Percentiles rank a stretch among this genome's conserved stretches.
Evolutionary conservation across 805 yeast genomes (phyloP).

Genomic region (Candida ficus): DNA sequence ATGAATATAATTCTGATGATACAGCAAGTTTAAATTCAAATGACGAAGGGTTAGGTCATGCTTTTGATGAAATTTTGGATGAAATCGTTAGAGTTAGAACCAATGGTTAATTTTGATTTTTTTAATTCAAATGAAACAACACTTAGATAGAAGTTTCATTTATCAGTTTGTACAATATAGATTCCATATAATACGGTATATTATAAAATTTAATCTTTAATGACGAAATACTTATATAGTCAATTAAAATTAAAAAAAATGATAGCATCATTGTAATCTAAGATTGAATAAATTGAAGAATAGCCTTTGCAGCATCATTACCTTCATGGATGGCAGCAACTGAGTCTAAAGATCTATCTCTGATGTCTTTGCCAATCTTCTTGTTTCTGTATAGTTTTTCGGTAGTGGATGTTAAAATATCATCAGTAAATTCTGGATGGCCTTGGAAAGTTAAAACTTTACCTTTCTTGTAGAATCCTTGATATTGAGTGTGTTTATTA

Average conservation of each 20-base stretch:
- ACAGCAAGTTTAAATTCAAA: not conserved
- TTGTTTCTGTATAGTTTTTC: not conserved
- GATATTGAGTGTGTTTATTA: constrained; percentile 51
- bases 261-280: no score
- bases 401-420: constrained; percentile 14
- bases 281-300: constrained; percentile 12
- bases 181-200: no score
- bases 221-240: no score
- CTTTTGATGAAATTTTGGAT: constrained; percentile 11
- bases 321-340: constrained; percentile 10
- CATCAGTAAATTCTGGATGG: constrained; percentile 72
- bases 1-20: constrained; percentile 1
- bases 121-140: no score
- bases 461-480: constrained; percentile 56
- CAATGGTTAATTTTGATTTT: no score
- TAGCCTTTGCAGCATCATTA: constrained; percentile 7
- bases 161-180: no score
- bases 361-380: constrained; percentile 2
- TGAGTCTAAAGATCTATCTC: not conserved
- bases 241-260: no score
- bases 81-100: constrained; percentile 10
- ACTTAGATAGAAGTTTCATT: no score
- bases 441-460: constrained; percentile 74
- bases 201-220: no score
- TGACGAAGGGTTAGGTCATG: constrained; percentile 6